Percentiles rank a stretch among this genome's conserved stretches.
phyloP scores from a whole-genome alignment of 495 filamentous ascomycete species.

The Xylona heveae region DNA sequence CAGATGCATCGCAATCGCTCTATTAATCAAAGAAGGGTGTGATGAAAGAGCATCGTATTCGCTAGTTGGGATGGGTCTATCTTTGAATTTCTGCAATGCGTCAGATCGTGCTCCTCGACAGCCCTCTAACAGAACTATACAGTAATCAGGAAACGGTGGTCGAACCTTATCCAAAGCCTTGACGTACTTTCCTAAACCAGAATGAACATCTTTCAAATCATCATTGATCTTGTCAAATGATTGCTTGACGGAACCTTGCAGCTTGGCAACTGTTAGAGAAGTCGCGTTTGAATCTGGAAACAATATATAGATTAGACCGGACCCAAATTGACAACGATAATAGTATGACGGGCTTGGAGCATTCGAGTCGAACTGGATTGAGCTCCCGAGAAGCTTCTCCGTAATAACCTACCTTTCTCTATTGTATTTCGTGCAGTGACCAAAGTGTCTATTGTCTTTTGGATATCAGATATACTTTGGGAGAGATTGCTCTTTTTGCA shows the following conservation, averaged over 20 bases:
- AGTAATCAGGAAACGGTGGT: neutral
- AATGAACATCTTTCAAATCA: constrained; percentile 59
- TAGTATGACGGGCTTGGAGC: constrained; percentile 4
- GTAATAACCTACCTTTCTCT: constrained; percentile 30
- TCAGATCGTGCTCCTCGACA: neutral
- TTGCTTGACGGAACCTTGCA: constrained; percentile 61
- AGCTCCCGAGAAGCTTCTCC: neutral
- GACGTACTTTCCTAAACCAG: constrained; percentile 54
- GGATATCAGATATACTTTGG: constrained; percentile 53
- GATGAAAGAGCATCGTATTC: constrained; percentile 67
- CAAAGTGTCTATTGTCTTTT: constrained; percentile 58
- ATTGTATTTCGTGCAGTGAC: constrained; percentile 48
- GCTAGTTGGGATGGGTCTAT: constrained; percentile 48
- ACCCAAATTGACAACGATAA: too few relatives aligned
- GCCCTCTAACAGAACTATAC: neutral
- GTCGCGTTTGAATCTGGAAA: constrained; percentile 43
- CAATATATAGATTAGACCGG: too few relatives aligned
- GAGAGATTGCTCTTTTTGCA: constrained; percentile 44
- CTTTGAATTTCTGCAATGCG: constrained; percentile 43
- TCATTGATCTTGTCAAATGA: constrained; percentile 60
- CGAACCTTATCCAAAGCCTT: constrained; percentile 64
- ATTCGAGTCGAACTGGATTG: constrained; percentile 4
- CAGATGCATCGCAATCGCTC: constrained; percentile 90
- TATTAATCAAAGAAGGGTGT: constrained; percentile 58
- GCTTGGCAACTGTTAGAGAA: constrained; percentile 50